A percentile compares a stretch with the other conserved stretches of the same genome.
phyloP scores from a whole-genome alignment of 345 rosid genomes.

The Viola odorata region DNA sequence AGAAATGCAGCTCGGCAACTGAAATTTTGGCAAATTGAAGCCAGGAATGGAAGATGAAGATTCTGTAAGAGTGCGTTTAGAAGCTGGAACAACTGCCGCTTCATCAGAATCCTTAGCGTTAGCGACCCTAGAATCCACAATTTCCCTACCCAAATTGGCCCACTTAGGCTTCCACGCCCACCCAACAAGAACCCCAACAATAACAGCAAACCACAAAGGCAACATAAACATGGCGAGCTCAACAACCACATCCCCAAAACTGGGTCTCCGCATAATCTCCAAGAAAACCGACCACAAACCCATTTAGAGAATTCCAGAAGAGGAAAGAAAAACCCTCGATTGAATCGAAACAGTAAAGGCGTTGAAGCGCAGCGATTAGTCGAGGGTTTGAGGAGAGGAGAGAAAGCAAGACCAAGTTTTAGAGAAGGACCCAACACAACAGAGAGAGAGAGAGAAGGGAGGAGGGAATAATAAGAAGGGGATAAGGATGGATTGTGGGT shows the following conservation, averaged over 20 bases:
- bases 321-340: slow-evolving; percentile 36
- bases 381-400: slow-evolving; percentile 28
- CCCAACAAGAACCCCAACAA: slow-evolving; percentile 77
- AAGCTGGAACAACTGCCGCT: neutral
- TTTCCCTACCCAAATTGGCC: slow-evolving; percentile 52
- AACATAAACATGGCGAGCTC: slow-evolving; percentile 48
- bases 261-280: slow-evolving; percentile 46
- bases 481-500: too few species aligned
- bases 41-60: slow-evolving; percentile 24
- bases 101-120: slow-evolving; percentile 14
- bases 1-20: slow-evolving; percentile 45
- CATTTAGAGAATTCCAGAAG: slow-evolving; percentile 25
- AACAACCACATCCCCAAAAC: slow-evolving; percentile 34
- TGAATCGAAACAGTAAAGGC: slow-evolving; percentile 29
- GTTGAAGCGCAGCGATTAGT: slow-evolving; percentile 34
- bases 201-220: slow-evolving; percentile 84
- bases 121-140: slow-evolving; percentile 24
- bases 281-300: slow-evolving; percentile 40
- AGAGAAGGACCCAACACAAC: neutral
- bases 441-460: neutral
- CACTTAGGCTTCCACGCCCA: slow-evolving; percentile 97
- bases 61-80: neutral
- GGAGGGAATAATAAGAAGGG: neutral
- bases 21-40: slow-evolving; percentile 44
- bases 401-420: neutral